Base-by-base conservation (phyloP, 1,139 yeast genomes). In the Geotrichum europaeum region DNA sequence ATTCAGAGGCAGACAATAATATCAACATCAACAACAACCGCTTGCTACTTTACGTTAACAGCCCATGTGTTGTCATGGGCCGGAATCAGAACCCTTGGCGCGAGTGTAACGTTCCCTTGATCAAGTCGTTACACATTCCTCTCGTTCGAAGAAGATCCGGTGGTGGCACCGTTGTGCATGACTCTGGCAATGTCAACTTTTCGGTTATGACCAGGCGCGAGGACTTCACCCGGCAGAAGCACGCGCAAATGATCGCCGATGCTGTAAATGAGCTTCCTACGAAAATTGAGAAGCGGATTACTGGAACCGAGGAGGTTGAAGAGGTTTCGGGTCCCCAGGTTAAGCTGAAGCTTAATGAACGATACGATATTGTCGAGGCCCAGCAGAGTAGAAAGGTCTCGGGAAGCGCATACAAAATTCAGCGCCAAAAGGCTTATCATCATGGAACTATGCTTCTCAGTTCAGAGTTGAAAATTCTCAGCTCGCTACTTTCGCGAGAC, bases 161-260 rank as follows among this genome's bases (percentile, higher is more conserved):
- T 0, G 99, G 99, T 1, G 99, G 99, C 0, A 85, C 98, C 0
- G 99, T 95, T 0, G 96, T 91, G 12, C 99, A 95, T 71, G 99
- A 94, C 73, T 68, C 79, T n/a, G 97, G 98, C 0, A 95, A 95
- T 69, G 84, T 87, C 25, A 95, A 95, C 70, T 95, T 86, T 73
- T 86, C 96, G 7, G 90, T 83, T 66, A 85, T 94, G 79, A 84
- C 90, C 22, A 78, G 87, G 1, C 83, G 91, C 64, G 79, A 77
- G 4, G 80, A 79, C 1, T 95, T 95, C 69, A 81, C 84, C 65
- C 76, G 96, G 51, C 81, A 80, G 55, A 78, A 73, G 51, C 90
- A 87, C 70, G 86, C 90, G 2, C 69, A 78, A 7, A 67, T 81
- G 64, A 76, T 91, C 10, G 80, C 79, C 1, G 70, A 78, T 4